Evolutionary conservation across 177 flowering plant genomes (phyloP), one percentile per base, ranked within the genome.

Genomic region (Tripterygium wilfordii): DNA sequence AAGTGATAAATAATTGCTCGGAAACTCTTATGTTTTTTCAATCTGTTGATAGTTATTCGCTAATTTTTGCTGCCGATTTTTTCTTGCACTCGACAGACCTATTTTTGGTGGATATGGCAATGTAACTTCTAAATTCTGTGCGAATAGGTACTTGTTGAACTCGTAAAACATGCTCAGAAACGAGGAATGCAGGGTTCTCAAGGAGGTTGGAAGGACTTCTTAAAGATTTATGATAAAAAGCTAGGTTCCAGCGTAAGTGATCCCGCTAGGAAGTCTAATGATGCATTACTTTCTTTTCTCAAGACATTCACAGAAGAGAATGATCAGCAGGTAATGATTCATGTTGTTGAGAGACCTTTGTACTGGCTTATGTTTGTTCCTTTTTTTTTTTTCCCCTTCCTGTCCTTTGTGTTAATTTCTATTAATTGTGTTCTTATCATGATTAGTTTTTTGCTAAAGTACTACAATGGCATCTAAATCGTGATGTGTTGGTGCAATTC

Each of bases 91-190:
- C n/a, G n/a, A n/a, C n/a, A n/a, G n/a, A n/a, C n/a, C n/a, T n/a
- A 10, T 36, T 16, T 16, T 36, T 36, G 39, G n/a, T n/a, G n/a
- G n/a, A n/a, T n/a, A n/a, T n/a, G n/a, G n/a, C n/a, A n/a, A n/a
- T n/a, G n/a, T n/a, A n/a, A n/a, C n/a, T n/a, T n/a, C n/a, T n/a
- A n/a, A n/a, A n/a, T n/a, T n/a, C n/a, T n/a, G 49, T 51, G 43
- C 43, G 19, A n/a, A 22, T 41, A 88, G 96, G 79, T 65, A 42
- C 80, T 88, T 24, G 79, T 68, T 24, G 82, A 82, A 15, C 56
- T 82, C 16, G 98, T 88, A 56, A 84, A 70, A 61, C 39, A 79
- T 45, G 58, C 63, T 15, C 98, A 88, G 54, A 88, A 76, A 54
- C 46, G 69, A 32, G 74, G 76, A 42, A 66, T 82, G 87, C 36